Base-by-base conservation (phyloP, 305 asterid genomes). In the Petunia hybrid region DNA sequence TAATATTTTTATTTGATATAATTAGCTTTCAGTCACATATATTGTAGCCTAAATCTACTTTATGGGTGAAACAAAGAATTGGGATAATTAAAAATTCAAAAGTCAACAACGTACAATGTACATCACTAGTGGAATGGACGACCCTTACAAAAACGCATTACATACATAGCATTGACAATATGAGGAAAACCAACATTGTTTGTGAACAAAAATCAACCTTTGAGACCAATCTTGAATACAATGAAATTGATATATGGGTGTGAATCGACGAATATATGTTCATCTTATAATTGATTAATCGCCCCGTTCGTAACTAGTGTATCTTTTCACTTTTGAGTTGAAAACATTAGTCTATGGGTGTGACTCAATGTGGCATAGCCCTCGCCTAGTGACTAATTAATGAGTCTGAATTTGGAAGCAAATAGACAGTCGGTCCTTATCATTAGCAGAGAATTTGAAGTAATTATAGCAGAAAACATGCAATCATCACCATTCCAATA, bases 401-500 rank as follows among this genome's bases (percentile, higher is more conserved):
- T 62, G 66, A 61, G 38, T 56, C 51, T 80, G 66, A 74, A 57
- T 56, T 55, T 35, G 75, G 89, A 76, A 83, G 84, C 86, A 83
- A 69, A n/a, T 13, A 73, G 13, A 51, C 69, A 43, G 77, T 63
- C 83, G 82, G 86, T 42, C 82, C 78, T 66, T 86, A 83, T 85
- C 80, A 87, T 85, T 73, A 80, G 83, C 45, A 83, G 16, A 64
- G 55, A 80, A 67, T 80, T 83, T 83, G 57, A 55, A 67, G 82
- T 79, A 51, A 86, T 85, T 79, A 87, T 86, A 80, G 82, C 84
- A 79, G 38, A 45, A 78, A 68, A 59, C 81, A 81, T 85, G 77
- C 80, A 39, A 56, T 67, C 76, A 62, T 78, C 77, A 75, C 61
- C 79, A 55, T 57, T 77, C 78, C 10, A 82, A 76, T 42, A 53